Percentiles rank a stretch among this genome's conserved stretches.
These are phyloP conservation scores for Stephanodiscus minutulus DNA, from an alignment of 108 stramenopile genomes.

Conservation along the genomic window DNA sequence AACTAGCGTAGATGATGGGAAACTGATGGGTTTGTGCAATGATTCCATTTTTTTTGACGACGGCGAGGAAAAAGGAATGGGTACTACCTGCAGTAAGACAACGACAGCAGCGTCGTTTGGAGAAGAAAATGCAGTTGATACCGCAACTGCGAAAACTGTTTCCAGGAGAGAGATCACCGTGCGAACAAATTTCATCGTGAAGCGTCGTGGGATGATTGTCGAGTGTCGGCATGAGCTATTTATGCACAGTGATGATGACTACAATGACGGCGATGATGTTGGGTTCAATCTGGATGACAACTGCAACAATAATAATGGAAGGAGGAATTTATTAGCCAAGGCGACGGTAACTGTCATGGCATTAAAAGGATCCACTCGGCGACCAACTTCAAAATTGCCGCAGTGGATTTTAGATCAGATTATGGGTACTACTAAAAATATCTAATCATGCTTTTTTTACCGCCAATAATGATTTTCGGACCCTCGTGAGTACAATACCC, in stretches of 20 bases:
- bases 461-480: neutral
- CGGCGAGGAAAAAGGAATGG: slow-evolving; percentile 1
- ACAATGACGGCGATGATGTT: neutral
- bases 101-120: no score
- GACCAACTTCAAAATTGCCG: slow-evolving; percentile 62
- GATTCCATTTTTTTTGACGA: slow-evolving; percentile 7
- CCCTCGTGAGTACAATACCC: no score
- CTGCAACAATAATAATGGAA: neutral
- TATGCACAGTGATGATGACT: no score
- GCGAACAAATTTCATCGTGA: slow-evolving; percentile 41
- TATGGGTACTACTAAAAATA: neutral
- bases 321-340: slow-evolving; percentile 48
- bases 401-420: slow-evolving; percentile 48
- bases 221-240: slow-evolving; percentile 59
- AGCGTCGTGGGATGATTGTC: slow-evolving; percentile 62
- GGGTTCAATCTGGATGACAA: neutral
- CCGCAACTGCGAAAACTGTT: neutral
- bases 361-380: slow-evolving; percentile 46
- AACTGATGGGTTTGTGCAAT: slow-evolving; percentile 19
- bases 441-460: neutral
- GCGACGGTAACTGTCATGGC: slow-evolving; percentile 58
- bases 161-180: slow-evolving; percentile 46
- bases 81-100: neutral
- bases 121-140: neutral
- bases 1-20: slow-evolving; percentile 51